Percentiles rank a stretch among this genome's conserved stretches.
phyloP scores from a whole-genome alignment of 2,329 filamentous ascomycete species.

The Colletotrichum scovillei region DNA sequence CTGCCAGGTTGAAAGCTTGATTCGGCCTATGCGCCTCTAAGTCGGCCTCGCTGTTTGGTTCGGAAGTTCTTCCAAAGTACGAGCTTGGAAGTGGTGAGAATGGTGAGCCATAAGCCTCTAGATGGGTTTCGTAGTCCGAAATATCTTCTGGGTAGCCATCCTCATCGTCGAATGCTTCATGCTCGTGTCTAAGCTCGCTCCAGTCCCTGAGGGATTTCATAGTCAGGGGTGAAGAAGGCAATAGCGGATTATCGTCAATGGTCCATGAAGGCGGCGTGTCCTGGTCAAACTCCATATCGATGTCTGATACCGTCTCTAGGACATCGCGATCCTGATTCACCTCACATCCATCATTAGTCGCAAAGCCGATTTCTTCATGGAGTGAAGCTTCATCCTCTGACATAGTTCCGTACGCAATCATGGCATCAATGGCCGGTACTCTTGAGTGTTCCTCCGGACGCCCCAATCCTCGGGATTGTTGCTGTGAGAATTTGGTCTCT shows the following conservation, averaged over 20 bases:
- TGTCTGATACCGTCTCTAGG: neutral
- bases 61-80: neutral
- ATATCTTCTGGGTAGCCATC: neutral
- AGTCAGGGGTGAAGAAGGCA: neutral
- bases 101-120: neutral
- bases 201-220: neutral
- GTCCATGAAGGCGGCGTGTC: neutral
- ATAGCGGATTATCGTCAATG: neutral
- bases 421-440: neutral
- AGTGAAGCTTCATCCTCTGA: neutral
- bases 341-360: neutral
- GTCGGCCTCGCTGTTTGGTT: neutral
- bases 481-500: neutral
- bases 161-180: neutral
- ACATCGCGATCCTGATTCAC: neutral
- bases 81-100: neutral
- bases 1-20: neutral
- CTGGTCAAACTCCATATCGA: neutral
- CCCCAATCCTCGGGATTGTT: neutral
- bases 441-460: neutral
- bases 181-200: neutral
- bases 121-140: neutral
- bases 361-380: neutral
- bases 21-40: neutral
- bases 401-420: neutral